Evolutionary conservation across 78 protist species (phyloP).

Genomic region (Guillardia theta): DNA sequence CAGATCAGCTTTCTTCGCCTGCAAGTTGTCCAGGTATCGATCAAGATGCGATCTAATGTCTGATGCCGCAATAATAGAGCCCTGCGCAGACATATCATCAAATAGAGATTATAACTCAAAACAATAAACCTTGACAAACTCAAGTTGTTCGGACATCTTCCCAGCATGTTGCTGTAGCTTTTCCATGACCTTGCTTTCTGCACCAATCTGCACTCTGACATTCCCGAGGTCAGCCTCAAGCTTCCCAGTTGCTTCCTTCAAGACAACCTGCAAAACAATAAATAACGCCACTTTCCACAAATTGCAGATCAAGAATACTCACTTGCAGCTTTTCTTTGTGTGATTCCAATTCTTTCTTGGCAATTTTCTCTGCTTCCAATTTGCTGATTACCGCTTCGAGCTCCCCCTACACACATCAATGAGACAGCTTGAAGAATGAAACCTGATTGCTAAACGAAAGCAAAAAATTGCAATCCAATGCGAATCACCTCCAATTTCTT

Average conservation of each 20-base stretch:
- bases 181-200: conserved; percentile 8
- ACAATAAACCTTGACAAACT: conserved; percentile 32
- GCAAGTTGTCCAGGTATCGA: background rate
- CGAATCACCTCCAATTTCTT: background rate
- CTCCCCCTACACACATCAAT: background rate
- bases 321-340: background rate
- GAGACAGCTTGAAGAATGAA: background rate
- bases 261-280: no score
- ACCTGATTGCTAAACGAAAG: background rate
- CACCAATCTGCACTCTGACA: background rate
- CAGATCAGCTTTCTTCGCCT: conserved; percentile 10
- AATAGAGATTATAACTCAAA: no score
- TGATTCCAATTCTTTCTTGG: background rate
- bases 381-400: background rate
- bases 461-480: background rate
- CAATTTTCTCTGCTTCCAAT: background rate
- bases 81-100: background rate
- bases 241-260: background rate
- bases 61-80: background rate
- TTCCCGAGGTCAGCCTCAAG: background rate
- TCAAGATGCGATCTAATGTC: conserved; percentile 29
- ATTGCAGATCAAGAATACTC: no score
- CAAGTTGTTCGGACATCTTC: conserved; percentile 1
- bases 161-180: background rate
- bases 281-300: no score